These are phyloP conservation scores for Kluyveromyces dobzhanskii DNA, from an alignment of 805 yeast species.

Conservation along the genomic window DNA sequence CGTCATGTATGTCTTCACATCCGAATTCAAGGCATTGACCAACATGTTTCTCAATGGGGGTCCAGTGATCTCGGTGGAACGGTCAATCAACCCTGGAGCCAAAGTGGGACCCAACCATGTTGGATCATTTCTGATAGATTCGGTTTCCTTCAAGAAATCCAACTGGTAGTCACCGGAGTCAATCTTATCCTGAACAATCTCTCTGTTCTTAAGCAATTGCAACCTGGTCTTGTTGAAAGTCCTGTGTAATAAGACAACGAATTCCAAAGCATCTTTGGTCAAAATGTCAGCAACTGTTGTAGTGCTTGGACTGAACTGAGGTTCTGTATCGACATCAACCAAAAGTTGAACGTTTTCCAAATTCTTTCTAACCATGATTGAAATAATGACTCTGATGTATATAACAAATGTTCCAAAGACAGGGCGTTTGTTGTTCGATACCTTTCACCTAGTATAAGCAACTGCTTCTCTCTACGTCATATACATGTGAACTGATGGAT, in stretches of 20 bases:
- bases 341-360: conserved; percentile 30
- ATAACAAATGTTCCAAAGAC: no score
- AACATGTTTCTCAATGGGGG: conserved; percentile 82
- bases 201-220: conserved; percentile 52
- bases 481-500: no score
- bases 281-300: conserved; percentile 33
- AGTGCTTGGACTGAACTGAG: conserved; percentile 29
- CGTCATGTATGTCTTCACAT: conserved; percentile 77
- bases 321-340: conserved; percentile 26
- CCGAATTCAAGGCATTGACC: conserved; percentile 70
- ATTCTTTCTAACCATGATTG: conserved; percentile 17
- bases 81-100: conserved; percentile 64
- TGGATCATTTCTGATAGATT: conserved; percentile 57
- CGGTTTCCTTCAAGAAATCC: conserved; percentile 62
- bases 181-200: conserved; percentile 48
- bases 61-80: conserved; percentile 79
- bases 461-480: no score
- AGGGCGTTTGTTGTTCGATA: no score
- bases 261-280: conserved; percentile 44
- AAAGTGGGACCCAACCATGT: conserved; percentile 70
- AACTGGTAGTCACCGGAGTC: conserved; percentile 50
- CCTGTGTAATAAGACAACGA: conserved; percentile 66
- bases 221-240: conserved; percentile 57
- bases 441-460: no score
- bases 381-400: no score